Evolutionary conservation across 192 early-diverging fungal species (phyloP), one percentile per base, ranked within the genome.

Genomic region (Spizellomyces punctatus): DNA sequence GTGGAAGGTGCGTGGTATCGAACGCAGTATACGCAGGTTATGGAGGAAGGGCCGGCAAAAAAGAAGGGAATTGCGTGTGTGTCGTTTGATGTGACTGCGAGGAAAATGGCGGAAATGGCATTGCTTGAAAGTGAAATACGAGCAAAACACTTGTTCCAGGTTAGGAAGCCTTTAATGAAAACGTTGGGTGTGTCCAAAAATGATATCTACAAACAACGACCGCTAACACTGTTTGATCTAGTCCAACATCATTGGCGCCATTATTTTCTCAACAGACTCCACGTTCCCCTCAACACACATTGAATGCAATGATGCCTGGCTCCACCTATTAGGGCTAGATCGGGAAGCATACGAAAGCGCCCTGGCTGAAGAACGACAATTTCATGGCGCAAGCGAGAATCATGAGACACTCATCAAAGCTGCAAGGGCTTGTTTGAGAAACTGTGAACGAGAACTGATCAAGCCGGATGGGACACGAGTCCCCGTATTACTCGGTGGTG

Each of bases 111-210:
- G 4, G 50, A 54, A 19, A 54, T n/a, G 17, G 17, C 14, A 1
- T 19, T 54, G 50, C 14, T n/a, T 12, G 50, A 54, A 54, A 54
- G 50, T 19, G 50, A 54, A 54, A n/a, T 54, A 19, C 50, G 50
- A 19, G 50, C 50, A 54, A 54, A 54, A 19, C 50, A 54, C 50
- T 54, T 54, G 50, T 54, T 54, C 50, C 50, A 54, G 50, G 50
- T 54, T 2, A 54, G 4, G 50, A 4, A 54, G 50, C 17, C 50
- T 54, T 54, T 12, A 2, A 2, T 54, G 50, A 19, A n/a, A 54
- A 12, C 17, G 50, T n/a, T 54, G 0, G 4, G 50, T 4, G 1
- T 54, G 50, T 4, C 27, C 27, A 36, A 36, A 3, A 3, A 36
- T 36, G 27, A 3, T n/a, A 36, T 36, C 0, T 36, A 36, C 27